Evolutionary conservation across 2,329 filamentous ascomycete genomes (phyloP).

Genomic region (Trichoderma arundinaceum): DNA sequence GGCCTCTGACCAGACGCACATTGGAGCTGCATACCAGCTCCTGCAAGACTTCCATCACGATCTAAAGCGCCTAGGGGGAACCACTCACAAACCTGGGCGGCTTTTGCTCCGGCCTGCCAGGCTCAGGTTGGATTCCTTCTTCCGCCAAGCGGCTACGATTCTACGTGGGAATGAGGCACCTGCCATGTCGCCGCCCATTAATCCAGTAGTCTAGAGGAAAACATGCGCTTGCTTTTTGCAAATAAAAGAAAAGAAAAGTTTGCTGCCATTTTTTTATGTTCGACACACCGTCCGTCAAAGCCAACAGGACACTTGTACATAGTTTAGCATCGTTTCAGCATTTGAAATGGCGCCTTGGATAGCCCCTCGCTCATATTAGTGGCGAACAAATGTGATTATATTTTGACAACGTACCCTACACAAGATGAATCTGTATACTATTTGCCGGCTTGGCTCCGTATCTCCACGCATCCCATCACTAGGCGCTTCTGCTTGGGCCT

Average conservation of each 20-base stretch:
- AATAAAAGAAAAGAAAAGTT: not conserved
- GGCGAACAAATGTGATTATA: not conserved
- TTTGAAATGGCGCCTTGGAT: slow-evolving; percentile 6
- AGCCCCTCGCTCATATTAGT: not conserved
- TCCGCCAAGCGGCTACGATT: slow-evolving; percentile 45
- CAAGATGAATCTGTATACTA: not conserved
- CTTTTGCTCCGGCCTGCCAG: slow-evolving; percentile 46
- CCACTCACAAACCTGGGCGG: slow-evolving; percentile 42
- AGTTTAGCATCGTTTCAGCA: not conserved
- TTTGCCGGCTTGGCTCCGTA: not conserved
- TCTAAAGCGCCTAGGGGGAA: slow-evolving; percentile 44
- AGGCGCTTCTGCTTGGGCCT: too few species aligned
- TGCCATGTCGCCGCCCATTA: slow-evolving; percentile 3
- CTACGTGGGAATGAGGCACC: slow-evolving; percentile 34
- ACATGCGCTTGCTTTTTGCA: not conserved
- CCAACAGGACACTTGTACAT: not conserved
- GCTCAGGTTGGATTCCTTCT: slow-evolving; percentile 49
- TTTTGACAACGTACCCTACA: too few species aligned
- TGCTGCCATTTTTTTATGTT: not conserved
- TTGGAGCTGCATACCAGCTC: slow-evolving; percentile 45
- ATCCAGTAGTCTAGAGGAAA: not conserved
- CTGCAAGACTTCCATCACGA: slow-evolving; percentile 47
- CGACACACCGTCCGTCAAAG: not conserved
- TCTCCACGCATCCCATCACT: not conserved
- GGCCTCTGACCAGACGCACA: slow-evolving; percentile 45